Conservation (phyloP, 1,139 yeast species). For the Yamadazyma atmosphaerica region DNA sequence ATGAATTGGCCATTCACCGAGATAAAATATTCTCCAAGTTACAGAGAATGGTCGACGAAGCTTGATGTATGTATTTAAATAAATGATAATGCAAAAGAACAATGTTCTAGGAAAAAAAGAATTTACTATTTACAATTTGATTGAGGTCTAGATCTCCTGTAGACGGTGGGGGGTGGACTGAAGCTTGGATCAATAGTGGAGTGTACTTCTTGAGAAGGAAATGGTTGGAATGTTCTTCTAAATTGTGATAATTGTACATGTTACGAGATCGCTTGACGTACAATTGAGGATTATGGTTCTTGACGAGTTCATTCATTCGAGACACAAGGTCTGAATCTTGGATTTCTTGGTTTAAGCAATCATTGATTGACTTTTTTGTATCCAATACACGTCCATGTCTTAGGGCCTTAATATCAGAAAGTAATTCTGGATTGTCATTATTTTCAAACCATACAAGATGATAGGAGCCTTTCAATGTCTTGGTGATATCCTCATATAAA, state of each 20-base stretch:
- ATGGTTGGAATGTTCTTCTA: not conserved
- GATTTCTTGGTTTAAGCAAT: conserved; percentile 17
- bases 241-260: conserved; percentile 5
- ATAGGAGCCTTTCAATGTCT: conserved; percentile 23
- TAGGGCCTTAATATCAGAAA: too few species aligned
- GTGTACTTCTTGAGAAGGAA: conserved; percentile 8
- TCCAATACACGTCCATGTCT: too few species aligned
- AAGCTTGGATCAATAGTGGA: conserved; percentile 27
- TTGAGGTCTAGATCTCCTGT: conserved; percentile 35
- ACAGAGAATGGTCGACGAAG: conserved; percentile 44
- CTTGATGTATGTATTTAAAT: not conserved
- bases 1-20: conserved; percentile 61
- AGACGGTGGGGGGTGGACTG: conserved; percentile 28
- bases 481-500: conserved; percentile 27
- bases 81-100: too few species aligned
- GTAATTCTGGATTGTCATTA: not conserved
- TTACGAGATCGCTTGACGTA: conserved; percentile 13
- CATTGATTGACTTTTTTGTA: conserved; percentile 8
- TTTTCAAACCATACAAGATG: conserved; percentile 38
- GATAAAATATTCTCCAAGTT: conserved; percentile 60
- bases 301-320: conserved; percentile 16
- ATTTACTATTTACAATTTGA: conserved; percentile 33
- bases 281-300: conserved; percentile 22
- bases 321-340: conserved; percentile 7
- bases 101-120: conserved; percentile 40